These are phyloP conservation scores for Podosphaera xanthii DNA, from an alignment of 2,329 filamentous ascomycete genomes.

Conservation along the genomic window DNA sequence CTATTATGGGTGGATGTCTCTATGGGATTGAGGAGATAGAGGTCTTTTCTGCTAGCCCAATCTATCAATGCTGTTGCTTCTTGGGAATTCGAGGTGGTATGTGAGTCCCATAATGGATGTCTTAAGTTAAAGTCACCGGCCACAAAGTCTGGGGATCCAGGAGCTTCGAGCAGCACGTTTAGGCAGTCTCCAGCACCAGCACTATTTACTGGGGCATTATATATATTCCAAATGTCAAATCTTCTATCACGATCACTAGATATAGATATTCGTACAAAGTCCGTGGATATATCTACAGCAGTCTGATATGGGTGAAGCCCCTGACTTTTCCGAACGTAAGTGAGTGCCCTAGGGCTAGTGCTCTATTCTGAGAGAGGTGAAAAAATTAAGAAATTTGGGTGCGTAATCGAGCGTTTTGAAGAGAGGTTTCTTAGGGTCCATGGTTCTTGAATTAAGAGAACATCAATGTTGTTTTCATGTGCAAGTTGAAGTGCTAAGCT, in stretches of 20 bases:
- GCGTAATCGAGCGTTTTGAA: background rate
- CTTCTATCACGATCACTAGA: no score
- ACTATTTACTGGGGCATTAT: no score
- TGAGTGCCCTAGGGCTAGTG: background rate
- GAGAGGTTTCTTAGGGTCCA: no score
- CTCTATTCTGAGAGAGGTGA: background rate
- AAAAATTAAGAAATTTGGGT: background rate
- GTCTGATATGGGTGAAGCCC: background rate
- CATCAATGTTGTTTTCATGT: no score
- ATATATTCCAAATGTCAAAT: no score
- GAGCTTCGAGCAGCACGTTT: no score
- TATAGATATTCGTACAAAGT: background rate
- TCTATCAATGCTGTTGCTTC: background rate
- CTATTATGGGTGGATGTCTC: background rate
- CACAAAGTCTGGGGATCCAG: no score
- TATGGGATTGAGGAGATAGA: background rate
- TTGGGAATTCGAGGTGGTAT: background rate
- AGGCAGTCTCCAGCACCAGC: no score
- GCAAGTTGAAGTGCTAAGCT: no score
- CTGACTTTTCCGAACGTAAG: background rate
- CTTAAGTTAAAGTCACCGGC: background rate
- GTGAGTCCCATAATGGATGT: background rate
- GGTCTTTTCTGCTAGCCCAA: background rate
- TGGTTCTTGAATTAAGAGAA: no score
- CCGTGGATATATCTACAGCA: background rate